Base-by-base conservation (phyloP, 1,284 basidiomycete genomes). In the Pseudozyma tsukubaensis region DNA sequence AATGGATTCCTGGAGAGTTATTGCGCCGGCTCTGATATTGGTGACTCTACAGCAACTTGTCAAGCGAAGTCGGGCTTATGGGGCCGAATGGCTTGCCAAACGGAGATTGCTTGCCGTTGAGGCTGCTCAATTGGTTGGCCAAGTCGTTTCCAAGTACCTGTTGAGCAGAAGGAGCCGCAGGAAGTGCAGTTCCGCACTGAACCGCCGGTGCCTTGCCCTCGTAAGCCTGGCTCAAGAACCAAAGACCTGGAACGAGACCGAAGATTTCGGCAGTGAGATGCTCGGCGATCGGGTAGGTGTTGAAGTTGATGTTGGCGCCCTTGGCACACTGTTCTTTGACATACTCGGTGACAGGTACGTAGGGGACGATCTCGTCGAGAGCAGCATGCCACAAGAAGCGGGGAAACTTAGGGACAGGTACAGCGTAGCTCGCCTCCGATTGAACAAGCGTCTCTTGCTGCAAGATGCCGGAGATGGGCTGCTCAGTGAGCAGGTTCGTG, bases 341-440 rank as follows among this genome's bases (percentile, higher is more conserved):
- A 51, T 78, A 81, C 29, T 62, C n/a, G 10, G 59, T 60, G 6
- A 57, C 71, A 14, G 73, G 69, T 9, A 42, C 42, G 59, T 57
- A 80, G 0, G 78, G 74, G n/a, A 84, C 77, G 11, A 83, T 73
- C 54, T 82, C 81, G 63, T 84, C 82, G 21, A 39, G 32, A 2
- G 59, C 16, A 8, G 78, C 75, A 49, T 83, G 82, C 62, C 72
- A 82, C 47, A 80, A 65, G 58, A 76, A 72, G 12, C 72, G 62
- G 1, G 78, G 77, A 59, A 71, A 79, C 43, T 66, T 80, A 40
- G 76, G 78, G 24, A 79, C 77, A 9, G 76, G 55, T 0, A 78
- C 66, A 9, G 35, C 32, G 45, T 59, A 58, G 39, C 43, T 45
- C 4, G 72, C 60, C 34, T 71, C 57, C 32, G 57, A 14, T 40